Evolutionary conservation across 78 protist species (phyloP).

Genomic region (Pigoraptor vietnamica): DNA sequence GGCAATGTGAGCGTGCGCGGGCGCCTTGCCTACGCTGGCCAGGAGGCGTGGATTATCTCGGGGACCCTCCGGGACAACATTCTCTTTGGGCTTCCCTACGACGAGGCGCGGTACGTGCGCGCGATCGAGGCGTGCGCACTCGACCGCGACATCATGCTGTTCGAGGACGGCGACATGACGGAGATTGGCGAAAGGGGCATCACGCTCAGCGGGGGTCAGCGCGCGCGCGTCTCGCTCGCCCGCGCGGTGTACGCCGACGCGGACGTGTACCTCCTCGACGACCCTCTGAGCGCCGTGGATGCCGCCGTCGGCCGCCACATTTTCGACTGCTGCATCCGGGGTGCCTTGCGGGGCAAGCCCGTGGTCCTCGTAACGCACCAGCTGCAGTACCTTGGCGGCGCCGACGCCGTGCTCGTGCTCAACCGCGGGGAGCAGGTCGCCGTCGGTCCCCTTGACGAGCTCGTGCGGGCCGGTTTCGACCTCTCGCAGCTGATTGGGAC

Average conservation of each 20-base stretch:
- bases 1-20: not conserved
- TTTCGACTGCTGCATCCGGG: conserved; percentile 40
- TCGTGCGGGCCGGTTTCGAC: conserved; percentile 1
- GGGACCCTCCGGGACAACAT: conserved; percentile 86
- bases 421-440: conserved; percentile 39
- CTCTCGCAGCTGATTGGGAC: too few species aligned
- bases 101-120: conserved; percentile 40
- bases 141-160: conserved; percentile 20
- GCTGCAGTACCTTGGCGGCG: conserved; percentile 8
- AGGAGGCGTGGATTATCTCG: conserved; percentile 83
- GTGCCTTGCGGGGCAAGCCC: conserved; percentile 43
- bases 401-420: conserved; percentile 33
- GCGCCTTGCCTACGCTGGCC: not conserved
- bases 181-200: conserved; percentile 46
- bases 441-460: conserved; percentile 41
- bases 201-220: conserved; percentile 73
- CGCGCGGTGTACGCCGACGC: conserved; percentile 63
- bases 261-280: conserved; percentile 65
- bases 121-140: conserved; percentile 56
- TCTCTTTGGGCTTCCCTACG: conserved; percentile 68
- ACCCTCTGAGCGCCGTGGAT: conserved; percentile 80
- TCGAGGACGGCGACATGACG: conserved; percentile 44
- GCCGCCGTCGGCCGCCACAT: conserved; percentile 54
- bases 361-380: conserved; percentile 75
- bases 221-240: conserved; percentile 64